Base-by-base conservation (phyloP, 2,329 filamentous ascomycete species). In the Arthrinium puccinioides region DNA sequence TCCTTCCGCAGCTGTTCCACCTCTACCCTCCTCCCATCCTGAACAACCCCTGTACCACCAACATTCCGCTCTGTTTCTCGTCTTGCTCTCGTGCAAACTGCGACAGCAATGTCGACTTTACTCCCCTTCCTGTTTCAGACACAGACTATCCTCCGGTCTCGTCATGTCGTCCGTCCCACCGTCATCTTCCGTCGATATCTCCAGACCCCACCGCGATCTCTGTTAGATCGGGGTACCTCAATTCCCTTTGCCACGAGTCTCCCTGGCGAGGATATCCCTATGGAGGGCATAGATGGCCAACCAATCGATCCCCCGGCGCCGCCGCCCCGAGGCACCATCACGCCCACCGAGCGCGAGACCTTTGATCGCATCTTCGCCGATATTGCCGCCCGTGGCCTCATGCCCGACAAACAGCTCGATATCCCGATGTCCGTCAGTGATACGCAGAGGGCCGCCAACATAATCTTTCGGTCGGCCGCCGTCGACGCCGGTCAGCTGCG, bases 121-220 rank as follows among this genome's bases (percentile, higher is more conserved):
- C 60, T 79, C 5, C 79, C 82, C 0, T 87, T 87, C 40, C 67
- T 88, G 6, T 87, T 87, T 53, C 80, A 84, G 46, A 87, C 84
- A 5, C 66, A 72, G 41, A 86, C 83, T 0, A 69, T 82, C 21
- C 60, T 66, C 40, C 58, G 61, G 46, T 53, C 61, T 21, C 50
- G 48, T 31, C 37, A n/a, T n/a, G n/a, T n/a, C n/a, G n/a, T n/a
- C n/a, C n/a, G n/a, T n/a, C n/a, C 37, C 21, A 39, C n/a, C n/a
- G n/a, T n/a, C n/a, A n/a, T n/a, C n/a, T n/a, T n/a, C n/a, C n/a
- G n/a, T n/a, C n/a, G n/a, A n/a, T n/a, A n/a, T n/a, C n/a, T n/a
- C n/a, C n/a, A n/a, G n/a, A n/a, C n/a, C n/a, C n/a, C n/a, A n/a
- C n/a, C 21, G 32, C 40, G 40, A 37, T 35, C 47, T 36, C 25